These are phyloP conservation scores for Capsella bursapastoris DNA, from an alignment of 345 rosid species.

Conservation along the genomic window DNA sequence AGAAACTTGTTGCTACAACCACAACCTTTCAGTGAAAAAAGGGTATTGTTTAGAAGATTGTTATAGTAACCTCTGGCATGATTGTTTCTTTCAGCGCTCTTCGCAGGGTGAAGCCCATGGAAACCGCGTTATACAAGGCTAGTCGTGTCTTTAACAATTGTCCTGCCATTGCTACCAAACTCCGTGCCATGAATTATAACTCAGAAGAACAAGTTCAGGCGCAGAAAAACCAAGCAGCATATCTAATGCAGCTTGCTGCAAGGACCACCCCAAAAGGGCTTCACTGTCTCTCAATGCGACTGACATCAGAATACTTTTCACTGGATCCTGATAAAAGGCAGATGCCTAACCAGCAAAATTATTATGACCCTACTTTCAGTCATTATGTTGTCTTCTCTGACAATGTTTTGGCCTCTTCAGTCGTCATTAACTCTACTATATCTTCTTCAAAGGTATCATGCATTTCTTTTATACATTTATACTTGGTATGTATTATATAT, in stretches of 20 bases:
- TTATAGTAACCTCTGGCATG: slow-evolving; percentile 26
- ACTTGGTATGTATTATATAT: background rate
- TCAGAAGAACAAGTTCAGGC: slow-evolving; percentile 75
- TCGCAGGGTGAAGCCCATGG: slow-evolving; percentile 71
- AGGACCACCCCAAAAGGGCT: slow-evolving; percentile 91
- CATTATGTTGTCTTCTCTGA: slow-evolving; percentile 90
- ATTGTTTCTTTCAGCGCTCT: slow-evolving; percentile 60
- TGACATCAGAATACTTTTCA: slow-evolving; percentile 78
- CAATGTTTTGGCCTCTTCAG: slow-evolving; percentile 85
- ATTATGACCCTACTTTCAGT: slow-evolving; percentile 57
- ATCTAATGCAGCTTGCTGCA: slow-evolving; percentile 85
- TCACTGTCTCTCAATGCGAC: slow-evolving; percentile 88
- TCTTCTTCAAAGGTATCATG: slow-evolving; percentile 61
- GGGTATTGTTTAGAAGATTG: slow-evolving; percentile 21
- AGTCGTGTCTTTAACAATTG: slow-evolving; percentile 67
- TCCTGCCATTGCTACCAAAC: slow-evolving; percentile 65
- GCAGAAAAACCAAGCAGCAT: slow-evolving; percentile 66
- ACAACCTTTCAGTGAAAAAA: slow-evolving; percentile 17
- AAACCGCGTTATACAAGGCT: slow-evolving; percentile 60
- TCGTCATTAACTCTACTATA: slow-evolving; percentile 81
- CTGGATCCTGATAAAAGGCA: slow-evolving; percentile 68
- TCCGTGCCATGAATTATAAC: slow-evolving; percentile 73
- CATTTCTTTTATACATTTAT: background rate
- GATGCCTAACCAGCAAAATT: slow-evolving; percentile 64
- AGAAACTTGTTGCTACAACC: background rate